These are phyloP conservation scores for Bruguiera parviflora DNA, from an alignment of 345 rosid genomes.

Conservation along the genomic window DNA sequence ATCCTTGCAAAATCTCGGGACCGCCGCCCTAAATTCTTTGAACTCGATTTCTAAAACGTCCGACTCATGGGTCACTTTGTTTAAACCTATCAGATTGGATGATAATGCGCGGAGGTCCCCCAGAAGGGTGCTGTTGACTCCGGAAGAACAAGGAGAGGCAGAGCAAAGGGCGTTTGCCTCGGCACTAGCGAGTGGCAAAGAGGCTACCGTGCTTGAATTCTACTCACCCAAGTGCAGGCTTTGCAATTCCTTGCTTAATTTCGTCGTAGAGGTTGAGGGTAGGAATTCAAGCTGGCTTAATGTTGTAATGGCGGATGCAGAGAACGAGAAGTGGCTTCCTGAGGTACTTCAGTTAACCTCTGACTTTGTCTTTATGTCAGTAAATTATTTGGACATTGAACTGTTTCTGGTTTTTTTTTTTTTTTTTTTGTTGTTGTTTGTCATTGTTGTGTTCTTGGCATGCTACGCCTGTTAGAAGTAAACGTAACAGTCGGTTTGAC, in stretches of 20 bases:
- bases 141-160: slow-evolving; percentile 78
- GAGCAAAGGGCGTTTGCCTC: slow-evolving; percentile 82
- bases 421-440: too few relatives aligned
- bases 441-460: not conserved
- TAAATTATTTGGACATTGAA: too few relatives aligned
- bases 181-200: slow-evolving; percentile 72
- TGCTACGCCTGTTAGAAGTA: not conserved
- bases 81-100: slow-evolving; percentile 25
- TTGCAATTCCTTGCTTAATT: slow-evolving; percentile 67
- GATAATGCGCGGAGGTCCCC: slow-evolving; percentile 12
- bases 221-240: slow-evolving; percentile 89
- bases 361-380: too few relatives aligned
- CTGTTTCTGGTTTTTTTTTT: not conserved
- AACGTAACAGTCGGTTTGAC: not conserved
- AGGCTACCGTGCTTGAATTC: slow-evolving; percentile 79
- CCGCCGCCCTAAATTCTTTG: slow-evolving; percentile 53
- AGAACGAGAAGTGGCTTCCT: slow-evolving; percentile 90
- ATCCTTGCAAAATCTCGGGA: slow-evolving; percentile 60
- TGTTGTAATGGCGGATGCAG: slow-evolving; percentile 88
- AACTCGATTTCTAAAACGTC: slow-evolving; percentile 37
- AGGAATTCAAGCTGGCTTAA: slow-evolving; percentile 75
- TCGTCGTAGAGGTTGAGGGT: slow-evolving; percentile 63
- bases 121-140: slow-evolving; percentile 41
- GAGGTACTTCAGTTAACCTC: slow-evolving; percentile 47
- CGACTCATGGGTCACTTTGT: slow-evolving; percentile 26